These are phyloP conservation scores for Porphyrellus cyaneotinctus DNA, from an alignment of 768 basidiomycete species.

Conservation along the genomic window DNA sequence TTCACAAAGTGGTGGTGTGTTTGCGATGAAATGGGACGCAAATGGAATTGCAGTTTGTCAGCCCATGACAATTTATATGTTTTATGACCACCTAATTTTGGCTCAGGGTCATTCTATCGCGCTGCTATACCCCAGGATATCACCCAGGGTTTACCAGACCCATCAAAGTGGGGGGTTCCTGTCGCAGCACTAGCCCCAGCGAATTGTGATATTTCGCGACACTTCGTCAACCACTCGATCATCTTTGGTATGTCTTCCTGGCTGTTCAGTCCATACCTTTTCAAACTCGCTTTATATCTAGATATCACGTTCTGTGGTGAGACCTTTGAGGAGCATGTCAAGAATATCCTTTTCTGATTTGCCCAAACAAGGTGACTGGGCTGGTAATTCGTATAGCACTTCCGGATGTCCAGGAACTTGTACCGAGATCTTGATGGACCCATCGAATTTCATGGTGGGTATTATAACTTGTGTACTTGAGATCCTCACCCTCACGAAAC, in stretches of 20 bases:
- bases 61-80: conserved; percentile 19
- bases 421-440: conserved; percentile 55
- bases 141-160: conserved; percentile 53
- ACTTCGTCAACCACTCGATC: conserved; percentile 68
- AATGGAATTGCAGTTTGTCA: conserved; percentile 70
- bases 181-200: conserved; percentile 54
- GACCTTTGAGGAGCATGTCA: conserved; percentile 11
- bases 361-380: conserved; percentile 64
- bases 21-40: conserved; percentile 87
- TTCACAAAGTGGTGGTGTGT: conserved; percentile 74
- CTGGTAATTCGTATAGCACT: conserved; percentile 74
- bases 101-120: conserved; percentile 77
- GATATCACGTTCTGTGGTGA: conserved; percentile 82
- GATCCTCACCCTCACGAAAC: conserved; percentile 2
- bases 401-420: conserved; percentile 76
- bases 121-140: conserved; percentile 72
- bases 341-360: conserved; percentile 4
- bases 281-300: conserved; percentile 29
- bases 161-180: conserved; percentile 64
- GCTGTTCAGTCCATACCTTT: neutral
- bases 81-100: conserved; percentile 3
- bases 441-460: conserved; percentile 67
- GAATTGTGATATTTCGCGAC: conserved; percentile 53
- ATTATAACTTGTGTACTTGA: neutral
- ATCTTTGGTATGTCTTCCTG: conserved; percentile 56